phyloP scores from a whole-genome alignment of 1,284 basidiomycete genomes.

The Cronartium ribicola region DNA sequence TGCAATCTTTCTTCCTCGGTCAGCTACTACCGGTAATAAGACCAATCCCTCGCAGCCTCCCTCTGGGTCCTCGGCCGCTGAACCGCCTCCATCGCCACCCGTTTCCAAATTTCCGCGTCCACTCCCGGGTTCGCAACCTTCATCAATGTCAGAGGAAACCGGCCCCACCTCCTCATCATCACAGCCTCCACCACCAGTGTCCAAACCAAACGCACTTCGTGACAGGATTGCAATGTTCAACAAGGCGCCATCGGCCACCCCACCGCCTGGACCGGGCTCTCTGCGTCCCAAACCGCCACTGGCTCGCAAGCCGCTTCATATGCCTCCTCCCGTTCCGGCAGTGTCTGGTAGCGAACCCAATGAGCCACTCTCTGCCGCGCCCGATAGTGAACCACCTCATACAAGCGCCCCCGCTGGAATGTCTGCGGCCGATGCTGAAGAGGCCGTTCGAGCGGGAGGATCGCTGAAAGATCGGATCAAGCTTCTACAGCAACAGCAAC shows the following conservation, averaged over 20 bases:
- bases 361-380: background rate
- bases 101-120: background rate
- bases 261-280: conserved; percentile 4
- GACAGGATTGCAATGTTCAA: conserved; percentile 43
- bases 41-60: background rate
- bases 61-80: background rate
- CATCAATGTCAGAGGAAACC: conserved; percentile 15
- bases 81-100: background rate
- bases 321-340: conserved; percentile 30
- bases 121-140: background rate
- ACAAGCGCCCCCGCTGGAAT: conserved; percentile 24
- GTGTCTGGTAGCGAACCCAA: conserved; percentile 6
- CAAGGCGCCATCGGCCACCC: conserved; percentile 14
- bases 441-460: conserved; percentile 37
- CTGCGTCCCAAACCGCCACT: conserved; percentile 33
- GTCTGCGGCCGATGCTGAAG: conserved; percentile 42
- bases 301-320: conserved; percentile 33
- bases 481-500: conserved; percentile 37
- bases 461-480: conserved; percentile 41
- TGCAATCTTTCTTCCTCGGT: background rate
- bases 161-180: conserved; percentile 3
- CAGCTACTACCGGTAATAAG: background rate
- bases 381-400: background rate
- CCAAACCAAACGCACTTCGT: conserved; percentile 39
- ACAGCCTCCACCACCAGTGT: conserved; percentile 19